Percentiles rank a stretch among this genome's conserved stretches.
phyloP scores from a whole-genome alignment of 73 alveolate genomes.

The Breviolum minutum region DNA sequence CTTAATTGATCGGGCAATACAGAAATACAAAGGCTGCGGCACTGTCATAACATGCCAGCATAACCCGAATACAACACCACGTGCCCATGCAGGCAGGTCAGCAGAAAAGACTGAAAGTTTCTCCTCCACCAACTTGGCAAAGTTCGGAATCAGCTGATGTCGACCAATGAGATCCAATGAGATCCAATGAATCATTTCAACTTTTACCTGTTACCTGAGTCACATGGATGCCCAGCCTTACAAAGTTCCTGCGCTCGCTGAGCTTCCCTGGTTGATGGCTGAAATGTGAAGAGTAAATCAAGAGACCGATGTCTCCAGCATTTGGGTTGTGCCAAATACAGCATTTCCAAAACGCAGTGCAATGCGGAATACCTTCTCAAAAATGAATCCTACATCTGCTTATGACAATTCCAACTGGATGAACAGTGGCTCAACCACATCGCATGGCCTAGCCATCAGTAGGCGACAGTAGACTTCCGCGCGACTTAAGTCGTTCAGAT shows the following conservation, averaged over 20 bases:
- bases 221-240: too few species aligned
- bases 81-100: conserved; percentile 75
- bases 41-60: neutral
- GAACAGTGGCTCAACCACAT: neutral
- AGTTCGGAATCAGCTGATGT: neutral
- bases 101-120: conserved; percentile 54
- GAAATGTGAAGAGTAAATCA: neutral
- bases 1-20: too few species aligned
- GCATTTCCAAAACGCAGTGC: neutral
- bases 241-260: neutral
- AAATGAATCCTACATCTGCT: neutral
- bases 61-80: conserved; percentile 56
- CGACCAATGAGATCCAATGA: neutral
- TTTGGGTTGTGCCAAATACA: neutral
- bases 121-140: neutral
- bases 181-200: neutral
- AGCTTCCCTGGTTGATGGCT: neutral
- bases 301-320: neutral
- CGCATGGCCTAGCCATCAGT: conserved; percentile 46
- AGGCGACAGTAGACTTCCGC: conserved; percentile 65
- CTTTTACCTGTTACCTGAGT: too few species aligned
- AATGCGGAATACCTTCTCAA: neutral
- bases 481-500: conserved; percentile 56
- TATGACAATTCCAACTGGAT: neutral
- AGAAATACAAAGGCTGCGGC: neutral